A percentile compares a stretch with the other conserved stretches of the same genome.
Conservation (phyloP, 1,284 basidiomycete genomes). For the Singerocomus inundabilis region DNA sequence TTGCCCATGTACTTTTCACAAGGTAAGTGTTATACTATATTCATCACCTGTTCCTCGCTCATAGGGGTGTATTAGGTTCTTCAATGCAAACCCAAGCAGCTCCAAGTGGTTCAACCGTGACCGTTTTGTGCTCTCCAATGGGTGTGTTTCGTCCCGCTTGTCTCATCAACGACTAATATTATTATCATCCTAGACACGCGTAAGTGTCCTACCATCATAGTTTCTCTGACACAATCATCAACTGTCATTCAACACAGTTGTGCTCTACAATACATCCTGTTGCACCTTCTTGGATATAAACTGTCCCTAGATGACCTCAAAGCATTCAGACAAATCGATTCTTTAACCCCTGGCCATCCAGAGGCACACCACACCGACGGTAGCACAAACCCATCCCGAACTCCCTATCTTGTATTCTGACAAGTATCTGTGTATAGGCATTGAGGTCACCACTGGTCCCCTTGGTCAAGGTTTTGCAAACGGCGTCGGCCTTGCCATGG, state of each 20-base stretch:
- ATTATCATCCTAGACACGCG: slow-evolving; percentile 55
- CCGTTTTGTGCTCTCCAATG: slow-evolving; percentile 85
- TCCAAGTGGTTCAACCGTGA: slow-evolving; percentile 93
- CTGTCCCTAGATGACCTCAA: slow-evolving; percentile 84
- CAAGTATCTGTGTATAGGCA: slow-evolving; percentile 40
- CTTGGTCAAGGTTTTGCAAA: slow-evolving; percentile 94
- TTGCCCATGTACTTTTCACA: slow-evolving; percentile 84
- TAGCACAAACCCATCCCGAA: slow-evolving; percentile 17
- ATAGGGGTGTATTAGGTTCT: slow-evolving; percentile 50
- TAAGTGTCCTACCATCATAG: slow-evolving; percentile 36
- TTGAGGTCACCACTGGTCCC: slow-evolving; percentile 96
- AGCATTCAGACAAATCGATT: slow-evolving; percentile 82
- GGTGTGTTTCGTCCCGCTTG: slow-evolving; percentile 39
- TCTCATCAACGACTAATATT: slow-evolving; percentile 8
- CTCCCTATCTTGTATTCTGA: slow-evolving; percentile 7
- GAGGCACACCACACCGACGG: slow-evolving; percentile 89
- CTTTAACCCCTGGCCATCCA: slow-evolving; percentile 89
- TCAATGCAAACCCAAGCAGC: slow-evolving; percentile 85
- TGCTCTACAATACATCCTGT: slow-evolving; percentile 80
- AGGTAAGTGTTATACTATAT: slow-evolving; percentile 41
- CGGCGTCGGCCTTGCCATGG: slow-evolving; percentile 91
- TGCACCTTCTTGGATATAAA: slow-evolving; percentile 85
- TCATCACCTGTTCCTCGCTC: slow-evolving; percentile 5
- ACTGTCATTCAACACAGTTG: slow-evolving; percentile 49
- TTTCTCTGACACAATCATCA: not conserved